Evolutionary conservation across 2,329 filamentous ascomycete genomes (phyloP).

Genomic region (Rasamsonia emersonii): DNA sequence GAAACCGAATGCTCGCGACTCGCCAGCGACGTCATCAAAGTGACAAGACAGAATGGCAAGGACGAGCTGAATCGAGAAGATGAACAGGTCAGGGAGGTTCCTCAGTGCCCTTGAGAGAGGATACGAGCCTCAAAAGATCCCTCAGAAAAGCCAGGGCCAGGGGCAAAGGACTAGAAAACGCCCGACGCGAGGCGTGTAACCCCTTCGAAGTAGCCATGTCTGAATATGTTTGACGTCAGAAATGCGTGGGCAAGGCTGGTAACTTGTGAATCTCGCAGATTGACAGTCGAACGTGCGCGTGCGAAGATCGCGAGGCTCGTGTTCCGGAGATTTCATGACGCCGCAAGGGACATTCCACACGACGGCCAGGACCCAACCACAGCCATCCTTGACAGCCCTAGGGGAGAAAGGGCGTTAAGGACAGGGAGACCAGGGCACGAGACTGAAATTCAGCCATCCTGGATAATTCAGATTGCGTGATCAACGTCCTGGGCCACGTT

Average conservation of each 20-base stretch:
- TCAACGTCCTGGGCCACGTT: no score
- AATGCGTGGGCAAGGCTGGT: slow-evolving; percentile 25
- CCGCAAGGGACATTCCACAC: slow-evolving; percentile 25
- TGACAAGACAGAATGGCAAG: no score
- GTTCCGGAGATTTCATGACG: slow-evolving; percentile 20
- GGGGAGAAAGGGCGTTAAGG: slow-evolving; percentile 11
- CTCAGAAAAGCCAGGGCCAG: slow-evolving; percentile 15
- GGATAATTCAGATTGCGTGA: no score
- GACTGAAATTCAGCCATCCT: slow-evolving; percentile 11
- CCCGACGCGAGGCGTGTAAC: slow-evolving; percentile 22
- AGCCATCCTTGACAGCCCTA: slow-evolving; percentile 10
- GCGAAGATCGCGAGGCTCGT: slow-evolving; percentile 19
- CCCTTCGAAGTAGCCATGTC: slow-evolving; percentile 29
- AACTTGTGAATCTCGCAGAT: no score
- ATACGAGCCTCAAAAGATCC: neutral
- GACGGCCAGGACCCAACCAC: slow-evolving; percentile 13
- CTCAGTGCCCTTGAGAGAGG: no score
- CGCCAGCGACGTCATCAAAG: no score
- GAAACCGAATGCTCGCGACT: slow-evolving; percentile 4
- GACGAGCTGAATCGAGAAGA: slow-evolving; percentile 5
- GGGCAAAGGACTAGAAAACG: slow-evolving; percentile 19
- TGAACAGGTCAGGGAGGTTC: no score
- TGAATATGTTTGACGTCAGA: slow-evolving; percentile 31
- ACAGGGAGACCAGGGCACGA: slow-evolving; percentile 12
- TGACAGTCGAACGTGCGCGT: no score